Evolutionary conservation across 768 basidiomycete species (phyloP), one percentile per base, ranked within the genome.

Genomic region (Mrakia frigida): DNA sequence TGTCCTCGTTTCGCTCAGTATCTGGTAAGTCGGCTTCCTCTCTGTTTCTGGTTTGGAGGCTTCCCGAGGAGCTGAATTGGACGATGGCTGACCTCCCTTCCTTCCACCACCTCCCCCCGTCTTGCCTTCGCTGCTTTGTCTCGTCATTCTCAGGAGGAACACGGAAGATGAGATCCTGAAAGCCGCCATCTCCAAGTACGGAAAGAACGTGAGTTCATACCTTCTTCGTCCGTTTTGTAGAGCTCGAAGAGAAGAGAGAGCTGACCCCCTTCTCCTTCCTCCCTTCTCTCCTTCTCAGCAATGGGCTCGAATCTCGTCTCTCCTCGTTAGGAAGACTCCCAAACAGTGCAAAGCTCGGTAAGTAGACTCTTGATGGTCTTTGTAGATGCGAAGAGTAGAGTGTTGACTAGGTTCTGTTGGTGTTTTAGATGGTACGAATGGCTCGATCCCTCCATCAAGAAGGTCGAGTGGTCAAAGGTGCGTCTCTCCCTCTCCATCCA

Each of bases 381-480:
- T 35, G 0, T 56, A 9, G 4, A 50, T 35, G 6, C 70, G 50
- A 23, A n/a, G 31, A 6, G 35, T 16, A 31, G 4, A 14, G 6
- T n/a, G 65, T 25, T 68, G 21, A 68, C 37, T 18, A 18, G n/a
- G 18, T 10, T 35, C 25, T 68, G 2, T 21, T 2, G 18, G 5
- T 14, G 33, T 35, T 14, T 28, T 37, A 81, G 84, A 80, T 98
- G 96, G 96, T 98, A 96, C 82, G 96, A 98, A 85, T 98, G 97
- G 97, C 86, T 98, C 69, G 97, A 99, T 85, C 97, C 97, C 9
- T 95, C 94, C 71, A 99, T 98, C 85, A 98, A 98, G 85, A 99
- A 99, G 87, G 98, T 96, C 25, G 97, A 98, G 84, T 99, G 97
- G 97, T 97, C 95, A 65, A 98, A 98, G 86, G 94, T 90, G 77